A percentile compares a stretch with the other conserved stretches of the same genome.
phyloP scores from a whole-genome alignment of 495 filamentous ascomycete species.

The Penicillium paxilli region DNA sequence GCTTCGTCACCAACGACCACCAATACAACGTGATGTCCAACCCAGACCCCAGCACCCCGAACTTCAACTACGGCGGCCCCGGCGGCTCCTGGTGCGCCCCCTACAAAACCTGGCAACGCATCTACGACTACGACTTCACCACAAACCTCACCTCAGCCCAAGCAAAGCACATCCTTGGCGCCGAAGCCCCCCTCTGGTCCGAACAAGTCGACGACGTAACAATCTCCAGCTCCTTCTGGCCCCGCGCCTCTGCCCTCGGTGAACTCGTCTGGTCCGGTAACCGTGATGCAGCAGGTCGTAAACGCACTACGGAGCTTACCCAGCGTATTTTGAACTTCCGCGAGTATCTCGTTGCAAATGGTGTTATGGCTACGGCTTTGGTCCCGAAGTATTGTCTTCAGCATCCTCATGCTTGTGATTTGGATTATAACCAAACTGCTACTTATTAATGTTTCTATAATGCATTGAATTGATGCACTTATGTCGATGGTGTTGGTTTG shows the following conservation, averaged over 20 bases:
- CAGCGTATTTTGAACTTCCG: conserved; percentile 59
- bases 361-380: conserved; percentile 46
- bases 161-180: conserved; percentile 48
- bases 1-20: conserved; percentile 54
- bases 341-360: conserved; percentile 57
- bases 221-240: conserved; percentile 52
- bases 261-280: conserved; percentile 59
- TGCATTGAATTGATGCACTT: no score
- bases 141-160: conserved; percentile 45
- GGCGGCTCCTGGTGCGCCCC: conserved; percentile 60
- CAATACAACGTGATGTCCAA: conserved; percentile 53
- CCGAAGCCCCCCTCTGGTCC: conserved; percentile 52
- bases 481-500: no score
- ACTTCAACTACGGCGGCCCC: conserved; percentile 54
- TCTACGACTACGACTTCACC: conserved; percentile 62
- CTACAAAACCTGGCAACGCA: conserved; percentile 62
- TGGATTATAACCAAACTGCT: conserved; percentile 50
- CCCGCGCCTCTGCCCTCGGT: conserved; percentile 53
- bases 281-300: conserved; percentile 42
- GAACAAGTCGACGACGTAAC: conserved; percentile 56
- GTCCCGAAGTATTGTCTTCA: conserved; percentile 57
- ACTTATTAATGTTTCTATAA: no score
- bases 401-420: conserved; percentile 57
- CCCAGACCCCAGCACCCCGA: conserved; percentile 38
- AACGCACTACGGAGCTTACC: conserved; percentile 52